Base-by-base conservation (phyloP, 805 yeast genomes). In the Cyberlindnera nakhonratchasimensis region DNA sequence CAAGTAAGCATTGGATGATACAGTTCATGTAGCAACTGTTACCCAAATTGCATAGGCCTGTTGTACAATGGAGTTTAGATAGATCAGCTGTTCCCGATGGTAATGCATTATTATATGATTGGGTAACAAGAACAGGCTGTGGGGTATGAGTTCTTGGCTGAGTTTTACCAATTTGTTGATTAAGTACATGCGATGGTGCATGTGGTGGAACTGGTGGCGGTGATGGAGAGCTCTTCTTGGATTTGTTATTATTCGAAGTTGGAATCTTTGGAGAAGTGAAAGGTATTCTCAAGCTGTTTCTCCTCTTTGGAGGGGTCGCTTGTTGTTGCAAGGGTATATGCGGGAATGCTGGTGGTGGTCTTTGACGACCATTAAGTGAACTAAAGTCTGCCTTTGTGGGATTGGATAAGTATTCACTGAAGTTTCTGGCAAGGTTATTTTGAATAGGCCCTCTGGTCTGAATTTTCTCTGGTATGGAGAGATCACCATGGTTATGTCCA, bases 11-110 rank as follows among this genome's bases (percentile, higher is more conserved):
- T 64, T 90, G 98, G n/a, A 90, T 62, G 3, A 85, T 72, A 51
- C 96, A 84, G 63, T 90, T 90, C 89, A 90, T 84, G 62, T 90
- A 90, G 61, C 97, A 90, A 0, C 96, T 85, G 55, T 91, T 91
- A 2, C 96, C 96, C 47, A 90, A 67, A 59, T 90, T 90, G 12
- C 72, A 69, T 6, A 90, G 67, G 0, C 98, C 97, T 0, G 89
- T 79, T 16, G 79, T 67, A 39, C 80, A 72, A 43, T 49, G 56
- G 23, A 43, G 42, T 34, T 38, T 42, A 26, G 34, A 37, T 32
- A 32, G 16, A 7, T 44, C 51, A 4, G 22, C 19, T 10, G 28
- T n/a, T 12, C 22, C 34, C 3, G 30, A 7, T 3, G 39, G 29
- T 3, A 29, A 29, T 17, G 14, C 30, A 11, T 26, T 20, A 28